phyloP scores from a whole-genome alignment of 2,329 filamentous ascomycete species.

The Fusarium palustre region DNA sequence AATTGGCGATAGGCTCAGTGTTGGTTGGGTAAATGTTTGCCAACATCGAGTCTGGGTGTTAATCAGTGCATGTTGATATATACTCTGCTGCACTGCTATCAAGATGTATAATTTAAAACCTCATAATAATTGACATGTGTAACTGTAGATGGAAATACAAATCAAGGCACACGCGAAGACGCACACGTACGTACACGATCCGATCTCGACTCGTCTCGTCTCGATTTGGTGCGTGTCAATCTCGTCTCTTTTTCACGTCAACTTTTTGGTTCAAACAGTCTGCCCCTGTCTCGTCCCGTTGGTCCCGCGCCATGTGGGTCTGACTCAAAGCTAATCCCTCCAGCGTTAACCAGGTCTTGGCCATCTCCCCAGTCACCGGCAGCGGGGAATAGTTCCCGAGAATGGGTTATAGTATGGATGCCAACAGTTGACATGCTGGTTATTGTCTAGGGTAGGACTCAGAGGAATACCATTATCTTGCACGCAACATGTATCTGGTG shows the following conservation, averaged over 20 bases:
- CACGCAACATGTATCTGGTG: background rate
- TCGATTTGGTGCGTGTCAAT: conserved; percentile 17
- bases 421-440: conserved; percentile 1
- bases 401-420: conserved; percentile 19
- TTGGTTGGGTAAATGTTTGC: background rate
- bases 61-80: background rate
- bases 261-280: background rate
- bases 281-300: conserved; percentile 38
- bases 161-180: conserved; percentile 27
- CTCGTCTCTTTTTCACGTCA: conserved; percentile 33
- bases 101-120: background rate
- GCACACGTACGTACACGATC: conserved; percentile 12
- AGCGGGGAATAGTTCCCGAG: conserved; percentile 35
- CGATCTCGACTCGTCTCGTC: conserved; percentile 25
- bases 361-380: conserved; percentile 27
- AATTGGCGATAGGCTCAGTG: conserved; percentile 40
- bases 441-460: conserved; percentile 26
- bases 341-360: conserved; percentile 26
- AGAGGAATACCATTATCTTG: background rate
- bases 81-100: background rate
- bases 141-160: conserved; percentile 9
- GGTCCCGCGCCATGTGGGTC: conserved; percentile 38
- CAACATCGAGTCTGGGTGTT: background rate
- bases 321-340: conserved; percentile 13
- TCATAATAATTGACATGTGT: conserved; percentile 12